Base-by-base conservation (phyloP, 805 yeast genomes). In the Ogataea chonburiensis region DNA sequence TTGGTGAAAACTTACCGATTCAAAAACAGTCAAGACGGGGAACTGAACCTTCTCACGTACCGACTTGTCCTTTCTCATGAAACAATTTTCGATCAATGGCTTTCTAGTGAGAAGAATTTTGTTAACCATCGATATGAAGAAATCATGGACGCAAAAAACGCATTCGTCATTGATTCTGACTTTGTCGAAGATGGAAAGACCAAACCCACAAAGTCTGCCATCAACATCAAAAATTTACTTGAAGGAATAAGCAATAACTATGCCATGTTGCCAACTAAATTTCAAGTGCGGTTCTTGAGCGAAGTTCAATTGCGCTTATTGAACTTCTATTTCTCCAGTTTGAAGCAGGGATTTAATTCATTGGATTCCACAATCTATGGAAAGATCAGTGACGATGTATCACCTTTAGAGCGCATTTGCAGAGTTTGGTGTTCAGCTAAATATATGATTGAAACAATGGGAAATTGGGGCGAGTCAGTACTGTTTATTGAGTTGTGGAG, bases 131-230 rank as follows among this genome's bases (percentile, higher is more conserved):
- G 84, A 38, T 79, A 70, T 42, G 60, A 67, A 18, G 82, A 76
- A 43, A 73, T 81, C 14, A 51, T 77, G 3, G 60, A 62, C 2
- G 53, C 71, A 1, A 47, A 64, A 0, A 67, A 72, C 45, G 77
- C 84, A 0, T 77, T 80, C 55, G 58, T 56, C 3, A 71, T 82
- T 19, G 89, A 83, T 49, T 63, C 59, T 43, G 89, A 83, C 32
- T 67, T 66, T 11, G 68, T 60, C 7, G 69, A 62, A 29, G 44
- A 39, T n/a, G 56, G 56, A 5, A 56, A 58, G 34, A 68, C 77
- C 0, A 71, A 70, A 42, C 88, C 91, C 0, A 81, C 87, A 0
- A 71, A 71, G 43, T 74, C 86, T 1, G 77, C 88, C 0, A 64
- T 70, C 24, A 73, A 75, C 31, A 55, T 83, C 42, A 68, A 68